These are phyloP conservation scores for Areca catechu DNA, from an alignment of 176 grass and related monocot genomes.

Conservation along the genomic window DNA sequence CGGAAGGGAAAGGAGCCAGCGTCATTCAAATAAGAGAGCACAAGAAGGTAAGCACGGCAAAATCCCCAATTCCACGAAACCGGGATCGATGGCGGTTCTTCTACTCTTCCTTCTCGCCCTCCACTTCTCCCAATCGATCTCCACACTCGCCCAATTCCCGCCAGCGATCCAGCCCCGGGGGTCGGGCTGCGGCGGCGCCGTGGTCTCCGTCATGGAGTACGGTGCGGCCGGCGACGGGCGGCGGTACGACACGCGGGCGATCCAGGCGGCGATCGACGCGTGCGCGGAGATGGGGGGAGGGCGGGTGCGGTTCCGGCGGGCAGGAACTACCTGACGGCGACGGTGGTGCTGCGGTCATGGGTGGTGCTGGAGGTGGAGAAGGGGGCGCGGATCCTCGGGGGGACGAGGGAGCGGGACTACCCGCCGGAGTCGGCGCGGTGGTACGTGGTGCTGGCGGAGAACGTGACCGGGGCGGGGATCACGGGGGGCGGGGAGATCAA, in stretches of 20 bases:
- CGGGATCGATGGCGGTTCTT: conserved; percentile 23
- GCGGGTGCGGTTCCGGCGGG: conserved; percentile 47
- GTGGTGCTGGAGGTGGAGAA: conserved; percentile 57
- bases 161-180: conserved; percentile 2
- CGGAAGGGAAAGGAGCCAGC: too few species aligned
- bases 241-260: conserved; percentile 59
- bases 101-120: conserved; percentile 1
- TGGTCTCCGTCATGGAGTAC: conserved; percentile 65
- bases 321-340: conserved; percentile 76
- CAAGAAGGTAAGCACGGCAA: too few species aligned
- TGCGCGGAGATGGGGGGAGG: conserved; percentile 54
- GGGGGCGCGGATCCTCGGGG: conserved; percentile 65
- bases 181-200: conserved; percentile 8
- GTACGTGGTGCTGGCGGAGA: conserved; percentile 89
- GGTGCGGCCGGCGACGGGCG: conserved; percentile 57
- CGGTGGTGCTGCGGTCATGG: conserved; percentile 52
- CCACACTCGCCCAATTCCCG: not conserved
- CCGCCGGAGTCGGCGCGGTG: conserved; percentile 47
- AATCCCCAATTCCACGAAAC: too few species aligned
- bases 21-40: too few species aligned
- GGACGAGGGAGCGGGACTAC: conserved; percentile 69
- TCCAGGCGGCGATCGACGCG: conserved; percentile 59
- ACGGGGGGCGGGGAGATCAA: conserved; percentile 85
- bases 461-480: conserved; percentile 53
- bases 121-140: not conserved